A percentile compares a stretch with the other conserved stretches of the same genome.
Conservation (phyloP, 305 asterid genomes). For the Solanum hybrid region DNA sequence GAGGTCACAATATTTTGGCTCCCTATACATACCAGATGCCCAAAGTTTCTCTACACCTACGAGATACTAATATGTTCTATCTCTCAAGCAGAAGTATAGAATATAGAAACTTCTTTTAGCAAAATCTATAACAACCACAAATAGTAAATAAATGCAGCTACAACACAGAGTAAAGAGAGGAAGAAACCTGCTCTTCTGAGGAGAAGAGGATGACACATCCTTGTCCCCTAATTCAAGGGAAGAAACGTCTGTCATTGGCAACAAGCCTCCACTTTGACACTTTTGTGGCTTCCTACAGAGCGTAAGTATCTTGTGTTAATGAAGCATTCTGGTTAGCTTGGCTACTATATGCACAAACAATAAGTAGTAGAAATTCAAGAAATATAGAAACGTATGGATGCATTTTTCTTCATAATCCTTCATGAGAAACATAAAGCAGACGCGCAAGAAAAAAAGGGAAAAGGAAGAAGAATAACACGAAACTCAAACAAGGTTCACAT, state of each 20-base stretch:
- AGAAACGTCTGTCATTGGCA: slow-evolving; percentile 59
- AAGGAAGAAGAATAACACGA: background rate
- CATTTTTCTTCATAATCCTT: background rate
- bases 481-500: background rate
- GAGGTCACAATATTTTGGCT: background rate
- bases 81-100: background rate
- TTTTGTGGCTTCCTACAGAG: slow-evolving; percentile 34
- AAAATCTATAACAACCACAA: background rate
- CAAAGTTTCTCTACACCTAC: background rate
- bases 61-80: background rate
- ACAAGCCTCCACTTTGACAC: slow-evolving; percentile 25
- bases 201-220: slow-evolving; percentile 38
- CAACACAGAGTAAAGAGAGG: background rate
- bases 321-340: slow-evolving; percentile 10
- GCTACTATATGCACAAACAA: slow-evolving; percentile 1
- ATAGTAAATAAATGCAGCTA: background rate
- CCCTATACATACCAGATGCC: background rate
- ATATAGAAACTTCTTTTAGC: background rate
- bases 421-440: background rate
- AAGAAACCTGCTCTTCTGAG: slow-evolving; percentile 44
- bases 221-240: slow-evolving; percentile 30
- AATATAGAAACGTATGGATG: background rate
- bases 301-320: slow-evolving; percentile 4
- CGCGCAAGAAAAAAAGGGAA: background rate
- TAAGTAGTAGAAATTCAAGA: background rate